These are phyloP conservation scores for Pseudozyma thailandica DNA, from an alignment of 1,284 basidiomycete genomes.

Conservation along the genomic window DNA sequence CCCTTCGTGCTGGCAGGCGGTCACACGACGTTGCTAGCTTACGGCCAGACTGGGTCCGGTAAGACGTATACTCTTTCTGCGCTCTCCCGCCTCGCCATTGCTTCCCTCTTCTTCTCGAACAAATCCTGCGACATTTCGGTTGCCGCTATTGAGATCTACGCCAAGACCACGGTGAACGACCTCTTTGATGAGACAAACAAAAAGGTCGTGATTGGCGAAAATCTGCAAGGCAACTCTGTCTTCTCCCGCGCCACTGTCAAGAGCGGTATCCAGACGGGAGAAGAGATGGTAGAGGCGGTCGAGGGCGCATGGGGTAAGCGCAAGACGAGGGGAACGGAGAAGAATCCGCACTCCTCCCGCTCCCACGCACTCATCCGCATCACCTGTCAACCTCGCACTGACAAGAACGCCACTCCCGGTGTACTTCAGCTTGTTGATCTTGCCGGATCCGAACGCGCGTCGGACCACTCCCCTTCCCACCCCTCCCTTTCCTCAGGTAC, in stretches of 20 bases:
- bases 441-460: constrained; percentile 25
- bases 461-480: constrained; percentile 8
- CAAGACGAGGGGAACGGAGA: constrained; percentile 25
- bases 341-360: constrained; percentile 18
- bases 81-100: constrained; percentile 16
- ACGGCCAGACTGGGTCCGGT: constrained; percentile 34
- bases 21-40: constrained; percentile 32
- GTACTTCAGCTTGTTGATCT: constrained; percentile 35
- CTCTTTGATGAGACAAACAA: constrained; percentile 21
- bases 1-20: constrained; percentile 29
- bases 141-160: constrained; percentile 30
- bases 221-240: constrained; percentile 13
- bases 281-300: constrained; percentile 12
- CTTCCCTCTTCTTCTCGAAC: constrained; percentile 8
- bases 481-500: background rate
- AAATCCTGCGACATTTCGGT: constrained; percentile 5
- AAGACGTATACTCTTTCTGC: constrained; percentile 27
- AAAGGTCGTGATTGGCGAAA: constrained; percentile 19
- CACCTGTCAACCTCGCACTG: constrained; percentile 2
- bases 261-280: background rate
- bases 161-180: constrained; percentile 32
- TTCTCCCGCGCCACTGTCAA: constrained; percentile 19
- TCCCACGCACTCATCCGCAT: constrained; percentile 32
- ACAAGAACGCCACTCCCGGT: constrained; percentile 24
- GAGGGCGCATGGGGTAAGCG: constrained; percentile 21